Base-by-base conservation (phyloP, 169 alveolate genomes). In the Cryptosporidium parvum region DNA sequence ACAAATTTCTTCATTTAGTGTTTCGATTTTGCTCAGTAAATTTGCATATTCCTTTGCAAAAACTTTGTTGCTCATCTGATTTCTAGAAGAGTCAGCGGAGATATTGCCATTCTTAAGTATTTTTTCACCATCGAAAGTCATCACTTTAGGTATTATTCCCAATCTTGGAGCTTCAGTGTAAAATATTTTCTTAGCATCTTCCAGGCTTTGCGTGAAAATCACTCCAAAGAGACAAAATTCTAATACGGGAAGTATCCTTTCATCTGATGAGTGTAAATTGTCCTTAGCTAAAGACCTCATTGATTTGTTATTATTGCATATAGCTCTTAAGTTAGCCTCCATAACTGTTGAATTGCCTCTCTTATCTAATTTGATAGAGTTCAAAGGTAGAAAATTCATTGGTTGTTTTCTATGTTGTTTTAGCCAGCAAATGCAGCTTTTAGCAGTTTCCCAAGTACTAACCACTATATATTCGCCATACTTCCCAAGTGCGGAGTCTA, bases 61-160 rank as follows among this genome's bases (percentile, higher is more conserved):
- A 14, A 3, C 29, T 62, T 59, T 80, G 29, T 23, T 45, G 29
- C 42, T 80, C 3, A 29, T 9, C 37, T 53, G 52, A 14, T 18
- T 44, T 26, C 37, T 42, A 3, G 48, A 59, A 16, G 73, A 62
- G 70, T 80, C 89, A 16, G 42, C n/a, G 2, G 69, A 62, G 18
- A 80, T 35, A 62, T 67, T 80, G 8, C 89, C 89, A 80, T 80
- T 80, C 39, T 80, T 80, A 26, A 80, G 42, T 37, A 80, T 80
- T 62, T 65, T 80, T 45, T 80, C 89, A 42, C 89, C 89, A 62
- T 80, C 75, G 3, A 80, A 44, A 4, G 89, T 80, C 53, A 80
- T 65, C 16, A 80, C 89, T 42, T 65, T 80, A 16, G 75, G 75
- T 18, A 14, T 62, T 12, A 80, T 18, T 39, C 75, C 75, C 48